These are phyloP conservation scores for Blastobotrys ciferrii DNA, from an alignment of 1,139 yeast genomes.

Conservation along the genomic window DNA sequence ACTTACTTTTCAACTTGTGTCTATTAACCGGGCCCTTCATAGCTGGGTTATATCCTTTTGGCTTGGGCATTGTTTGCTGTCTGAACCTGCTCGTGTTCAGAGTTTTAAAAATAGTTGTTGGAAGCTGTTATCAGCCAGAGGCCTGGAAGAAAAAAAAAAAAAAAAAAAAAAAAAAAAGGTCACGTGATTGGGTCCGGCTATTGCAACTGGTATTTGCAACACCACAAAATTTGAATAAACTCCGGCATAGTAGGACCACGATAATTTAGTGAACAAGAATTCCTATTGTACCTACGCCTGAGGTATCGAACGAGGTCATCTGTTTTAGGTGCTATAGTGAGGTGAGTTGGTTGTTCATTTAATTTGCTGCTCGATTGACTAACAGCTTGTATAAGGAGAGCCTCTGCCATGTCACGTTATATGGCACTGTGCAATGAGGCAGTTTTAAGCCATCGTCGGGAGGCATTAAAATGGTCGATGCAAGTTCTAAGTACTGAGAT, in stretches of 20 bases:
- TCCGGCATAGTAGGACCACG: not conserved
- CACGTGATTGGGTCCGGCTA: not conserved
- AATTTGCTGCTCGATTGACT: not conserved
- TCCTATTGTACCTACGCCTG: not conserved
- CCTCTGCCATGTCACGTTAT: conserved; percentile 7
- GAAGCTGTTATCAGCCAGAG: too few species aligned
- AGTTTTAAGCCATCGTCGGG: conserved; percentile 15
- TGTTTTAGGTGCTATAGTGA: not conserved
- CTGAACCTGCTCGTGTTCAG: too few species aligned
- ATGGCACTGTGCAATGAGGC: conserved; percentile 17
- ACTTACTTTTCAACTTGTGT: conserved; percentile 21
- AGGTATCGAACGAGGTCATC: not conserved
- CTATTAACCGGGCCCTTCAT: conserved; percentile 3
- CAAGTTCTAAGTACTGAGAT: conserved; percentile 10
- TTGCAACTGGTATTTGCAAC: too few species aligned
- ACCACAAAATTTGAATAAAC: not conserved
- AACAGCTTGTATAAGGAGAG: not conserved
- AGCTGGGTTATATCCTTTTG: not conserved
- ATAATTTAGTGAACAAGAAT: not conserved
- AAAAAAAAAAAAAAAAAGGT: conserved; percentile 6
- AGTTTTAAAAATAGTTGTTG: too few species aligned
- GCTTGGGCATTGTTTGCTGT: not conserved
- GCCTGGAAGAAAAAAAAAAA: conserved; percentile 2
- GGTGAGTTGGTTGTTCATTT: not conserved
- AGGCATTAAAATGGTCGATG: conserved; percentile 18